phyloP scores from a whole-genome alignment of 1,284 basidiomycete genomes.

The Cryptococcus sp. region DNA sequence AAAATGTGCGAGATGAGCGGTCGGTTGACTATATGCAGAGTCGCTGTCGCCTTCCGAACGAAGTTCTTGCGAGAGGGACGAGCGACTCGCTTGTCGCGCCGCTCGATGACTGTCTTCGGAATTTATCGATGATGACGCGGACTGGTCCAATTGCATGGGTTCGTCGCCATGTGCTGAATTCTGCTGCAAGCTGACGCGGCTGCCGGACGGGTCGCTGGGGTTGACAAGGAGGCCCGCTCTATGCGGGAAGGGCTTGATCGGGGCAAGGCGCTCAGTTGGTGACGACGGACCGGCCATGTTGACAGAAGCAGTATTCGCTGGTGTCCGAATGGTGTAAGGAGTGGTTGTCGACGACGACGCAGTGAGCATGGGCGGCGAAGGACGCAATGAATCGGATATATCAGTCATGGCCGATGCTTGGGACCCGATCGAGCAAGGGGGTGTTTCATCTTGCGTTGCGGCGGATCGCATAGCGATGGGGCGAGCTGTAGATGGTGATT shows the following conservation, averaged over 20 bases:
- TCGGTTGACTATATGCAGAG: neutral
- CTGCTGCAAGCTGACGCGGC: neutral
- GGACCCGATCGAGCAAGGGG: slow-evolving; percentile 5
- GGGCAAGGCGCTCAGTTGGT: neutral
- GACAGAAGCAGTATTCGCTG: neutral
- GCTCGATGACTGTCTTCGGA: neutral
- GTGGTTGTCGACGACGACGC: slow-evolving; percentile 13
- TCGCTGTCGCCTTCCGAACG: neutral
- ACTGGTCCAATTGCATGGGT: too few relatives aligned
- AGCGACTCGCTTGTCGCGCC: neutral
- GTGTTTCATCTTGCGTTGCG: slow-evolving; percentile 1
- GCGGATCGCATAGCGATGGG: slow-evolving; percentile 2
- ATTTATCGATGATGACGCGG: too few relatives aligned
- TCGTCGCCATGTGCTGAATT: too few relatives aligned
- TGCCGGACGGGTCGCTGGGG: slow-evolving; percentile 6
- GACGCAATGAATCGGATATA: slow-evolving; percentile 16
- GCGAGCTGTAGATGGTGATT: slow-evolving; percentile 1
- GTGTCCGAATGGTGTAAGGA: slow-evolving; percentile 14
- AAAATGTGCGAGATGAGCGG: too few relatives aligned
- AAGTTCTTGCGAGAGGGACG: neutral
- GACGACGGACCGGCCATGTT: neutral
- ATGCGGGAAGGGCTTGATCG: slow-evolving; percentile 23
- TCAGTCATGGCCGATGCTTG: slow-evolving; percentile 13
- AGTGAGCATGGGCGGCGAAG: slow-evolving; percentile 17
- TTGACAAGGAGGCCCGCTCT: slow-evolving; percentile 19